A percentile compares a stretch with the other conserved stretches of the same genome.
Evolutionary conservation across 176 grass and related monocot genomes (phyloP).

Genomic region (Paspalum vaginatum): DNA sequence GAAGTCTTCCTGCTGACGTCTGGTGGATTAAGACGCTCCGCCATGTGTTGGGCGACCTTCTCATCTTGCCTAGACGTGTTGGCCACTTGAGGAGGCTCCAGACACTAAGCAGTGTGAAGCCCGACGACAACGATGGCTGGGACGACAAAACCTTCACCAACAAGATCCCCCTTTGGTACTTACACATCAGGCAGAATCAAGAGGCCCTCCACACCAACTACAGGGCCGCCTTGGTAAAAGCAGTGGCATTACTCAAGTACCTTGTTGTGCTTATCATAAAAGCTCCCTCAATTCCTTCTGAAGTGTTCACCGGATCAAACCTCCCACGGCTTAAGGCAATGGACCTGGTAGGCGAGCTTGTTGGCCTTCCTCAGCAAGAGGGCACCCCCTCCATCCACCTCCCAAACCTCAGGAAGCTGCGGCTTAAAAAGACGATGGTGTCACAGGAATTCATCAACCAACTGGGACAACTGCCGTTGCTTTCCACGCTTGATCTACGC

Average conservation of each 20-base stretch:
- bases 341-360: not conserved
- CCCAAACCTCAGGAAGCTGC: not conserved
- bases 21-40: not conserved
- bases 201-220: not conserved
- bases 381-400: not conserved
- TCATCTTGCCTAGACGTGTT: not conserved
- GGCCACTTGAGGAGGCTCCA: not conserved
- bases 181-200: not conserved
- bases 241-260: not conserved
- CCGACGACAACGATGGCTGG: not conserved
- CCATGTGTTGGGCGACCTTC: not conserved
- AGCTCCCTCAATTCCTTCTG: not conserved
- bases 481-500: not conserved
- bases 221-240: not conserved
- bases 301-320: not conserved
- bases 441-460: constrained; percentile 1
- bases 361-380: not conserved
- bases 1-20: not conserved
- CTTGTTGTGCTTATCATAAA: not conserved
- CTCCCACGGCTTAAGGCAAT: not conserved
- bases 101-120: not conserved
- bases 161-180: not conserved
- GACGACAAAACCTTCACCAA: not conserved
- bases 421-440: not conserved
- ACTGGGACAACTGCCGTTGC: not conserved